Evolutionary conservation across 257 asterid genomes (phyloP).

Genomic region (Capsicum rhomboideum): DNA sequence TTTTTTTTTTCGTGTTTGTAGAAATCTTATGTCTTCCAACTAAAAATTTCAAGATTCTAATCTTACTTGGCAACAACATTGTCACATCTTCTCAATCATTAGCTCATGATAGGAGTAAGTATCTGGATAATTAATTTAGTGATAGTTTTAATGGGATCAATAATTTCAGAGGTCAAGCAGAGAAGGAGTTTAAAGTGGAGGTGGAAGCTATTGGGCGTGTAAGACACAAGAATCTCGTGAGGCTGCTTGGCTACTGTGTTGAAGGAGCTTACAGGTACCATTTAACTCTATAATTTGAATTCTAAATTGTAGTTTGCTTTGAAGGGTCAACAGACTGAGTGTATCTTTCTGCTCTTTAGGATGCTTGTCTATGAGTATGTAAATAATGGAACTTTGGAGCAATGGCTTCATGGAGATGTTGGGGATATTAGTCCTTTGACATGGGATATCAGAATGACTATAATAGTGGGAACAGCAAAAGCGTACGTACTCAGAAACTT

Average conservation of each 20-base stretch:
- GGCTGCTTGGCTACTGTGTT: constrained; percentile 87
- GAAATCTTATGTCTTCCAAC: background rate
- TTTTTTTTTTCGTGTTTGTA: background rate
- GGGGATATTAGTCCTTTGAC: constrained; percentile 90
- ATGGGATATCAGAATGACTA: constrained; percentile 76
- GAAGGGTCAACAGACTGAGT: constrained; percentile 5
- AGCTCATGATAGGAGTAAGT: constrained; percentile 4
- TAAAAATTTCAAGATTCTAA: background rate
- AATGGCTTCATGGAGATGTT: constrained; percentile 96
- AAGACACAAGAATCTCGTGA: constrained; percentile 91
- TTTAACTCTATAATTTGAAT: background rate
- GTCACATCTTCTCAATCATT: constrained; percentile 1
- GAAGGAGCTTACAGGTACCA: constrained; percentile 94
- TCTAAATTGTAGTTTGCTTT: background rate
- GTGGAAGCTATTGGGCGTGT: constrained; percentile 94
- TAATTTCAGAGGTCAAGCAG: constrained; percentile 82
- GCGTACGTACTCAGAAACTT: constrained; percentile 41
- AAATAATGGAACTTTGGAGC: constrained; percentile 87
- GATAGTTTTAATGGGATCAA: background rate
- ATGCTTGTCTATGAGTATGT: constrained; percentile 96
- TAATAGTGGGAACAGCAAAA: constrained; percentile 79
- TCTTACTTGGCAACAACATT: background rate
- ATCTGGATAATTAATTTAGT: background rate
- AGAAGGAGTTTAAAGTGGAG: constrained; percentile 91
- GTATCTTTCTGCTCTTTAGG: constrained; percentile 23